Conservation (phyloP, 2,329 filamentous ascomycete genomes). For the Stemphylium beticola region DNA sequence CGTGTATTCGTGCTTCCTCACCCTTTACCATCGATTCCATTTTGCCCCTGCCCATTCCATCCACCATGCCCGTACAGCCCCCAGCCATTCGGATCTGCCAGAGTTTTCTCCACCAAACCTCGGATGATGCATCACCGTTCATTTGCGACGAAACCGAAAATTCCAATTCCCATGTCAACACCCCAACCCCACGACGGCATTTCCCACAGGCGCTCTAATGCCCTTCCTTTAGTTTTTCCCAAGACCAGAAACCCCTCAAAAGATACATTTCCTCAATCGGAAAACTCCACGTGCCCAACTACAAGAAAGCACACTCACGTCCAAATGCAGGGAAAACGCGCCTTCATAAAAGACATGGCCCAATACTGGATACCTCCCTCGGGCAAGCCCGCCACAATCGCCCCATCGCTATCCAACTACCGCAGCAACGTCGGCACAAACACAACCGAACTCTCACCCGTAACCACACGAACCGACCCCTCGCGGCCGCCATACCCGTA, state of each 20-base stretch:
- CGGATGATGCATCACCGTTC: background rate
- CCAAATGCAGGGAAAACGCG: slow-evolving; percentile 73
- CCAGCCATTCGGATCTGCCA: background rate
- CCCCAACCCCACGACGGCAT: too few relatives aligned
- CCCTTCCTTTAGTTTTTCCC: background rate
- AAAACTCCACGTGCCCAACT: background rate
- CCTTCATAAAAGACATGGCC: slow-evolving; percentile 98
- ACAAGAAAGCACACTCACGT: slow-evolving; percentile 28
- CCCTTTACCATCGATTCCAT: background rate
- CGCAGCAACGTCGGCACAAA: slow-evolving; percentile 67
- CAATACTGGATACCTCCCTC: slow-evolving; percentile 86
- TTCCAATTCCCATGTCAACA: background rate
- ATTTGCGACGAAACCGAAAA: background rate
- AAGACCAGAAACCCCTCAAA: background rate
- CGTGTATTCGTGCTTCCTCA: slow-evolving; percentile 17
- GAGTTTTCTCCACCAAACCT: background rate
- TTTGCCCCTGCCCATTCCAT: background rate
- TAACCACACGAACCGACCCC: slow-evolving; percentile 35
- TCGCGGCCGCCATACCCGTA: slow-evolving; percentile 62
- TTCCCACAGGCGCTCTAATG: background rate
- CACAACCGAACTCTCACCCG: slow-evolving; percentile 41
- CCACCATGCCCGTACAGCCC: background rate
- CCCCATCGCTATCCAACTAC: slow-evolving; percentile 72
- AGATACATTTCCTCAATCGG: background rate
- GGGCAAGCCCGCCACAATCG: slow-evolving; percentile 70